Evolutionary conservation across 2,329 filamentous ascomycete species (phyloP), one percentile per base, ranked within the genome.

Genomic region (Xylariaceae sp.): DNA sequence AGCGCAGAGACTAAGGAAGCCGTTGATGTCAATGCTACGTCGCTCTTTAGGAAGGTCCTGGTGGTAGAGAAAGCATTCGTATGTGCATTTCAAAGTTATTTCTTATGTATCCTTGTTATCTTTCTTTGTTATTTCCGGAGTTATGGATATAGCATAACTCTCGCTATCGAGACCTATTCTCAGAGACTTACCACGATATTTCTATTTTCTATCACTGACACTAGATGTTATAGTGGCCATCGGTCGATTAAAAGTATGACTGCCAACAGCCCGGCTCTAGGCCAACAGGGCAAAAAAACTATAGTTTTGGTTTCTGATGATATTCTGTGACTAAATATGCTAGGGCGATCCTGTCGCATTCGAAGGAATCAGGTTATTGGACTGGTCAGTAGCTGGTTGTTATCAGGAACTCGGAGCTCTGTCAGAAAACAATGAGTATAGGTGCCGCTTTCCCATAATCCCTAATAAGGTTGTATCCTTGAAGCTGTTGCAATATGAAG

Each of bases 21-120:
- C 40, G 63, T 79, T 48, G 63, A 75, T 23, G 67, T 71, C 48
- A 68, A 77, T 40, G 76, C 76, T 1, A 65, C 78, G 63, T 74
- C 69, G 48, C 74, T 79, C 57, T 83, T 79, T 74, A 73, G 65
- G 54, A 76, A 79, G 53, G 77, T 87, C 32, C 66, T 88, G 58
- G 76, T 77, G 55, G 76, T 85, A 7, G 85, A 88, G 71, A 76
- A 78, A 63, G 71, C 73, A 1, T 88, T 88, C 67, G 32, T 37
- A 37, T 37, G 32, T 37, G 12, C 32, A 37, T 7, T 37, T 37
- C 32, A 12, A 12, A 3, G 3, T 37, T 14, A 12, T 37, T 37
- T 10, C 32, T 16, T 10, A 12, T 3, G 32, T 37, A 10, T 16
- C 12, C 32, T 10, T 37, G 6, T 37, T 37, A 7, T 37, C 32